These are phyloP conservation scores for Turritis glabra DNA, from an alignment of 345 rosid species.

Conservation along the genomic window DNA sequence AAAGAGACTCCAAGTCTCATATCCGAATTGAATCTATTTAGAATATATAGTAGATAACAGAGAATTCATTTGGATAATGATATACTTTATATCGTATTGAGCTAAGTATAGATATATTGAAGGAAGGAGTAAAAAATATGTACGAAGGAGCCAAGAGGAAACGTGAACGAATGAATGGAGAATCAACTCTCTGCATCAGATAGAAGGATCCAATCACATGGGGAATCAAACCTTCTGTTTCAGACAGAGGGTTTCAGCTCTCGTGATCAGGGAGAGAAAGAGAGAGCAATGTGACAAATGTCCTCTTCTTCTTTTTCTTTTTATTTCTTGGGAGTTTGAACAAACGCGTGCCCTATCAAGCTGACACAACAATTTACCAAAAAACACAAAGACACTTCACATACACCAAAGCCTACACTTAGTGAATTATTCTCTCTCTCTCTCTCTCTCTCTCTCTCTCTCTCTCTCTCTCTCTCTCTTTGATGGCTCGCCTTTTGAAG, in stretches of 20 bases:
- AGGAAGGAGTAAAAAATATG: no score
- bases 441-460: slow-evolving; percentile 13
- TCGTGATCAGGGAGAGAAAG: slow-evolving; percentile 20
- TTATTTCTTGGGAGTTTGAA: slow-evolving; percentile 41
- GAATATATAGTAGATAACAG: background rate
- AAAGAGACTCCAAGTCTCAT: slow-evolving; percentile 19
- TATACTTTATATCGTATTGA: background rate
- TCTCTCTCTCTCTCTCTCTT: slow-evolving; percentile 29
- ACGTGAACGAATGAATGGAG: slow-evolving; percentile 22
- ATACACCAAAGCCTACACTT: slow-evolving; percentile 39
- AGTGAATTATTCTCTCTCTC: slow-evolving; percentile 33
- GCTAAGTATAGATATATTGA: background rate
- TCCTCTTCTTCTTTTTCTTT: slow-evolving; percentile 33
- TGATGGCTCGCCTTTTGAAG: slow-evolving; percentile 43
- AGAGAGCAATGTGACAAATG: slow-evolving; percentile 34
- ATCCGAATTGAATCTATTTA: background rate
- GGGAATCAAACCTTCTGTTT: slow-evolving; percentile 10
- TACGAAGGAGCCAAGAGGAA: slow-evolving; percentile 29
- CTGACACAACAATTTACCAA: slow-evolving; percentile 44
- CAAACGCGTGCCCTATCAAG: slow-evolving; percentile 43
- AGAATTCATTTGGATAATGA: slow-evolving; percentile 7
- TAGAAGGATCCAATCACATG: slow-evolving; percentile 32
- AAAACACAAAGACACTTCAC: slow-evolving; percentile 40
- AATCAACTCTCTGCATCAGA: background rate
- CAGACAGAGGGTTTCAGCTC: slow-evolving; percentile 17